Conservation (phyloP, 2,329 filamentous ascomycete genomes). For the Aspergillus novofumigatus region DNA sequence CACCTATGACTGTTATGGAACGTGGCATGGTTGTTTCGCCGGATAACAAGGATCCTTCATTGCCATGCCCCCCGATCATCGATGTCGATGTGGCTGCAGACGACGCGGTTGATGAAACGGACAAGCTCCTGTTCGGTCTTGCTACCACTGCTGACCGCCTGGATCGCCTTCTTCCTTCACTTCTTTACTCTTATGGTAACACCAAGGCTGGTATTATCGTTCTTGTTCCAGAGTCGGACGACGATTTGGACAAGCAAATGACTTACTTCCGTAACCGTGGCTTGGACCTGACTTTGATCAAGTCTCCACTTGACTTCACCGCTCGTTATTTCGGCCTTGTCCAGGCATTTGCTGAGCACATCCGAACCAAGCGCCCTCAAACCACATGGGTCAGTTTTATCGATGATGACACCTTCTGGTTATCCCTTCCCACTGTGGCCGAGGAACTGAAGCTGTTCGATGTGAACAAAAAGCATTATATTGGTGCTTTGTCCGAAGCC, state of each 20-base stretch:
- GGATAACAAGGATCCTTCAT: slow-evolving; percentile 26
- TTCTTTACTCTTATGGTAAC: slow-evolving; percentile 41
- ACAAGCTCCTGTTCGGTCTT: slow-evolving; percentile 39
- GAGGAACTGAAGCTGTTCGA: slow-evolving; percentile 39
- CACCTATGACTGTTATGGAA: slow-evolving; percentile 35
- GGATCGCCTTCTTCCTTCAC: slow-evolving; percentile 36
- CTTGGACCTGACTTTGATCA: slow-evolving; percentile 36
- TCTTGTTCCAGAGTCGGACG: slow-evolving; percentile 38
- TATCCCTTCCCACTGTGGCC: slow-evolving; percentile 36
- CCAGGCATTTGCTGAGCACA: slow-evolving; percentile 36
- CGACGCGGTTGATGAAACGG: slow-evolving; percentile 37
- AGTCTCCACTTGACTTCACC: slow-evolving; percentile 39
- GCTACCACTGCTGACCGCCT: slow-evolving; percentile 42
- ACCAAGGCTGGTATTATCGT: slow-evolving; percentile 40
- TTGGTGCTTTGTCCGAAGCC: slow-evolving; percentile 41
- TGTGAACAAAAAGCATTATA: slow-evolving; percentile 39
- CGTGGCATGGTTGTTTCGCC: slow-evolving; percentile 36
- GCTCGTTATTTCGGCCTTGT: slow-evolving; percentile 43
- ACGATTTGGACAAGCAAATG: slow-evolving; percentile 37
- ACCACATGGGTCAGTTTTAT: slow-evolving; percentile 42
- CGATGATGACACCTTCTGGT: slow-evolving; percentile 44
- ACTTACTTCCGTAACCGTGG: slow-evolving; percentile 41
- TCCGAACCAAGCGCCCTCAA: slow-evolving; percentile 36
- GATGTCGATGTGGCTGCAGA: slow-evolving; percentile 40
- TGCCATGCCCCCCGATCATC: slow-evolving; percentile 38